Percentiles rank a stretch among this genome's conserved stretches.
Conservation (phyloP, 371 early-diverging fungal genomes). For the Conidiobolus incongruus region DNA sequence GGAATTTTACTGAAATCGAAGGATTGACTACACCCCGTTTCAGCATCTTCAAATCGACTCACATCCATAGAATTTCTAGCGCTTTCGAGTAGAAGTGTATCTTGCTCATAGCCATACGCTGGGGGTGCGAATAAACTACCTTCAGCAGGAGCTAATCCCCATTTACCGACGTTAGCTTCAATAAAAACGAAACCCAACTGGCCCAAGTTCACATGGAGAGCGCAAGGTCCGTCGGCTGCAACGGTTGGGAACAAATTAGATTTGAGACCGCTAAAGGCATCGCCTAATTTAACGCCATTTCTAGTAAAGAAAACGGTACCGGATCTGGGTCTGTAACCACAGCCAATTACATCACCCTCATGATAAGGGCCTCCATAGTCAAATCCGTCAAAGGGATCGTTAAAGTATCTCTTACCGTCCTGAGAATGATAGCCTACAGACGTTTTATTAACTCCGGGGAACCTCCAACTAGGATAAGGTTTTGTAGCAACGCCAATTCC, state of each 20-base stretch:
- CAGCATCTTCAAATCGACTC: too few species aligned
- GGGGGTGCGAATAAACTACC: constrained; percentile 35
- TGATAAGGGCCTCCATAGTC: constrained; percentile 29
- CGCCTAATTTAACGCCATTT: constrained; percentile 43
- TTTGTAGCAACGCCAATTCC: constrained; percentile 39
- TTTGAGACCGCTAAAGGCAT: constrained; percentile 21
- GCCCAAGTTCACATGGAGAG: constrained; percentile 33
- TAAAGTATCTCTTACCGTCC: constrained; percentile 35
- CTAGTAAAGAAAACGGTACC: constrained; percentile 57
- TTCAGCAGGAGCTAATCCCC: constrained; percentile 50
- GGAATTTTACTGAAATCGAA: too few species aligned
- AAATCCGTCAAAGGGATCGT: constrained; percentile 32
- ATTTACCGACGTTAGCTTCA: constrained; percentile 65
- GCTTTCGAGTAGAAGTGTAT: constrained; percentile 17
- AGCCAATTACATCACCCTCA: constrained; percentile 53
- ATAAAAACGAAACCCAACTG: constrained; percentile 39
- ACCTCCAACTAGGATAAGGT: constrained; percentile 36
- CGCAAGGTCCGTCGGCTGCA: constrained; percentile 36
- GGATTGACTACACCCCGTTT: too few species aligned
- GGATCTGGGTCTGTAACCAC: constrained; percentile 47
- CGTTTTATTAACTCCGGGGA: constrained; percentile 39
- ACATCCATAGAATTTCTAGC: too few species aligned
- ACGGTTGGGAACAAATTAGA: constrained; percentile 33
- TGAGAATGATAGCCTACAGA: constrained; percentile 46
- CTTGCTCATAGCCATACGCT: constrained; percentile 29